These are phyloP conservation scores for Isoetes engelmannii DNA, from an alignment of 83 land plant genomes.

Conservation along the genomic window DNA sequence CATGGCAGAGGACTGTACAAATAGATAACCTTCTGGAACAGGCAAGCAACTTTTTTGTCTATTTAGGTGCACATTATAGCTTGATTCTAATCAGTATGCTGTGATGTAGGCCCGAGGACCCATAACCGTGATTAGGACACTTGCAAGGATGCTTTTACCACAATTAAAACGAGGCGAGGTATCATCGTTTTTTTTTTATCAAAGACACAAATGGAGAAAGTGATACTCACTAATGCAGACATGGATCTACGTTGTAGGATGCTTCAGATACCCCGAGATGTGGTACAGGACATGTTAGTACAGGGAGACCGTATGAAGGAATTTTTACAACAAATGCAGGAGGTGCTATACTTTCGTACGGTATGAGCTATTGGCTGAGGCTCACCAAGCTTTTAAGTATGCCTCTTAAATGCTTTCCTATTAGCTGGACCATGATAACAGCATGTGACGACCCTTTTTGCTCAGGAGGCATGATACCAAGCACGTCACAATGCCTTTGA, in stretches of 20 bases:
- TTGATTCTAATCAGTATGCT: not conserved
- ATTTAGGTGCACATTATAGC: not conserved
- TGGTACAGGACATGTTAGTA: slow-evolving; percentile 70
- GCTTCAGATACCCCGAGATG: slow-evolving; percentile 70
- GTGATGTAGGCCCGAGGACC: slow-evolving; percentile 67
- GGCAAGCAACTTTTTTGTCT: slow-evolving; percentile 45
- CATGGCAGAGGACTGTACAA: slow-evolving; percentile 77
- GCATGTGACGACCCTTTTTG: too few species aligned
- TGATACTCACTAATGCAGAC: not conserved
- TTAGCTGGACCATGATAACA: too few species aligned
- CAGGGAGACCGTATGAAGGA: slow-evolving; percentile 84
- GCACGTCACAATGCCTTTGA: too few species aligned
- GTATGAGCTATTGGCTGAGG: too few species aligned
- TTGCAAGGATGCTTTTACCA: slow-evolving; percentile 66
- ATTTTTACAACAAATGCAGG: slow-evolving; percentile 75
- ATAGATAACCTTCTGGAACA: slow-evolving; percentile 70
- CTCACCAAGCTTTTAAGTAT: too few species aligned
- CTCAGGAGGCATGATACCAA: too few species aligned
- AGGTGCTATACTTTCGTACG: slow-evolving; percentile 28
- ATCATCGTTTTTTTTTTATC: not conserved
- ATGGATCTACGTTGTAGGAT: not conserved
- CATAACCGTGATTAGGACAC: slow-evolving; percentile 67
- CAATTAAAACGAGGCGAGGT: slow-evolving; percentile 89
- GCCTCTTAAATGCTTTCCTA: too few species aligned
- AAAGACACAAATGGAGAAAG: not conserved